Conservation (phyloP, 2,329 filamentous ascomycete genomes). For the Phaeomoniella chlamydospora region DNA sequence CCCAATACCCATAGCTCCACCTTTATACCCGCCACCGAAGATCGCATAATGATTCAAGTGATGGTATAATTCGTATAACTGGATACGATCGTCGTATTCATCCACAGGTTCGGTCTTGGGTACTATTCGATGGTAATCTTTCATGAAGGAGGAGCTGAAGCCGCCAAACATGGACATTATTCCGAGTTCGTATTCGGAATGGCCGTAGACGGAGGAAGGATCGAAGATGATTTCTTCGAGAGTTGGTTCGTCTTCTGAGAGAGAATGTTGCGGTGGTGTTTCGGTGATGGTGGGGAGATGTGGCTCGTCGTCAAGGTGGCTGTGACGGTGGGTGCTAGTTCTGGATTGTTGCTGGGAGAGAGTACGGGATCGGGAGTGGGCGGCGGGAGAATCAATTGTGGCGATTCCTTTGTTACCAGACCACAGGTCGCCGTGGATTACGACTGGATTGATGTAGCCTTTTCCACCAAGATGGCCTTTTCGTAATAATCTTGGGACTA, state of each 20-base stretch:
- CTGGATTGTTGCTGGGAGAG: too few species aligned
- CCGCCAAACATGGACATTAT: slow-evolving; percentile 97
- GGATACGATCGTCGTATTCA: slow-evolving; percentile 74
- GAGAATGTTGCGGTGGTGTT: too few species aligned
- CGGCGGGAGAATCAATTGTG: slow-evolving; percentile 35
- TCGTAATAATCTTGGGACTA: slow-evolving; percentile 65
- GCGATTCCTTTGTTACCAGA: slow-evolving; percentile 66
- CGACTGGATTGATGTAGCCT: slow-evolving; percentile 54
- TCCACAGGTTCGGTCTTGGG: slow-evolving; percentile 65
- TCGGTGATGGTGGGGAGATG: too few species aligned
- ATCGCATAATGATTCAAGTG: slow-evolving; percentile 79
- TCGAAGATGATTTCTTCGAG: slow-evolving; percentile 71
- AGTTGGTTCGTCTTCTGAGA: slow-evolving; percentile 20
- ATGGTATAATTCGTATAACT: slow-evolving; percentile 80
- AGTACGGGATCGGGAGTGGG: neutral
- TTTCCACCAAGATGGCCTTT: slow-evolving; percentile 46
- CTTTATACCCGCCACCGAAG: slow-evolving; percentile 67
- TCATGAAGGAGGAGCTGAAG: slow-evolving; percentile 57
- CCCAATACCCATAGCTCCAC: slow-evolving; percentile 70
- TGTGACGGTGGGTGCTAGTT: too few species aligned
- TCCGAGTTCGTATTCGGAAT: slow-evolving; percentile 79
- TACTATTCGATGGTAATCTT: slow-evolving; percentile 61
- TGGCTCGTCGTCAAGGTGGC: too few species aligned
- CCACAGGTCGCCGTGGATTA: slow-evolving; percentile 91
- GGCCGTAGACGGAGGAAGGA: slow-evolving; percentile 66